Conservation (phyloP, 1,139 yeast genomes). For the Sugiyamaella pinicola region DNA sequence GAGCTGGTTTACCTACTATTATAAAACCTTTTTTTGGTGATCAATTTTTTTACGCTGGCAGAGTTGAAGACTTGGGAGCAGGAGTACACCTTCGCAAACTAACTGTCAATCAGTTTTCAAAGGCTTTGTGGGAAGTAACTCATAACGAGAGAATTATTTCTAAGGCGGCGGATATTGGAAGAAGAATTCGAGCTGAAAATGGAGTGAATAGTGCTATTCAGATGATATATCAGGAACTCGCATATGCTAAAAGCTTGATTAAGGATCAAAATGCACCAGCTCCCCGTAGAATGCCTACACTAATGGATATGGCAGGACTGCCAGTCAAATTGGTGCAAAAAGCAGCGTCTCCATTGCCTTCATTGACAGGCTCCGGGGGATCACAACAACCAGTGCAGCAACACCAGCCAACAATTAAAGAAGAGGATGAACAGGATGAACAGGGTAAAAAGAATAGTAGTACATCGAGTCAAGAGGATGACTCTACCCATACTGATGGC, state of each 20-base stretch:
- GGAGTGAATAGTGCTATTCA: conserved; percentile 82
- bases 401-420: background rate
- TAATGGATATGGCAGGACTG: conserved; percentile 21
- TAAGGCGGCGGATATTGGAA: conserved; percentile 65
- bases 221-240: conserved; percentile 73
- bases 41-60: conserved; percentile 84
- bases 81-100: conserved; percentile 73
- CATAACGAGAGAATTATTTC: conserved; percentile 65
- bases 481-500: conserved; percentile 26
- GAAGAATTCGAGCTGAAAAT: conserved; percentile 63
- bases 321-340: conserved; percentile 18
- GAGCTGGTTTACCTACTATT: conserved; percentile 86
- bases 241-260: conserved; percentile 56
- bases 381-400: background rate
- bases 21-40: conserved; percentile 96
- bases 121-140: conserved; percentile 70
- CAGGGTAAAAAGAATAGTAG: background rate
- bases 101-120: conserved; percentile 61
- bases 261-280: conserved; percentile 16
- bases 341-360: conserved; percentile 12
- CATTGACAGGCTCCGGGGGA: conserved; percentile 1
- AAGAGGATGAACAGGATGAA: background rate
- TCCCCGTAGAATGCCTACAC: conserved; percentile 13
- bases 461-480: conserved; percentile 19
- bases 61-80: conserved; percentile 89